Conservation (phyloP, 306 rosid species). For the Vigna trinervia region DNA sequence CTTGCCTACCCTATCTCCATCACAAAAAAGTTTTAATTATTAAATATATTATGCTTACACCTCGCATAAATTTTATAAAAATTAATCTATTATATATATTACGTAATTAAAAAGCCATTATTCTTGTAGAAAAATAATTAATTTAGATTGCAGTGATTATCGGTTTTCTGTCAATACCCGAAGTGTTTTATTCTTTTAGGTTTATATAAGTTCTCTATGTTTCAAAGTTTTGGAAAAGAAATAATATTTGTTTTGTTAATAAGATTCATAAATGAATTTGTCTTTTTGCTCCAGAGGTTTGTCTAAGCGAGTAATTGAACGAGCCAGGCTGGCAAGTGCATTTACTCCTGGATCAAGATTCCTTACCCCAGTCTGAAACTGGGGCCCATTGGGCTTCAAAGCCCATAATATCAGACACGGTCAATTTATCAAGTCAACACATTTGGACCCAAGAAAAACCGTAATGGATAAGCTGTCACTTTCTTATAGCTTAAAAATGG, state of each 20-base stretch:
- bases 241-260: neutral
- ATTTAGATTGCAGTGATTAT: neutral
- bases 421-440: neutral
- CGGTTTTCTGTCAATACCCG: neutral
- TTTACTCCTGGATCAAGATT: slow-evolving; percentile 26
- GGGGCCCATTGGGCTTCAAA: slow-evolving; percentile 37
- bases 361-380: slow-evolving; percentile 7
- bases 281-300: slow-evolving; percentile 24
- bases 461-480: neutral
- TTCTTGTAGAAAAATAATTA: neutral
- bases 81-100: neutral
- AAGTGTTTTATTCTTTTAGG: neutral
- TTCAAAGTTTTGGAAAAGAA: slow-evolving; percentile 9
- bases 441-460: neutral
- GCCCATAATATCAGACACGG: slow-evolving; percentile 5
- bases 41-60: neutral
- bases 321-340: slow-evolving; percentile 20
- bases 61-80: neutral
- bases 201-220: neutral
- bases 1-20: slow-evolving; percentile 16
- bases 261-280: slow-evolving; percentile 30
- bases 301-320: slow-evolving; percentile 8
- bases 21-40: neutral
- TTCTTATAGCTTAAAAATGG: neutral
- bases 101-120: neutral